Evolutionary conservation across 2,329 filamentous ascomycete species (phyloP), one percentile per base, ranked within the genome.

Genomic region (Ophidiomyces ophidiicola): DNA sequence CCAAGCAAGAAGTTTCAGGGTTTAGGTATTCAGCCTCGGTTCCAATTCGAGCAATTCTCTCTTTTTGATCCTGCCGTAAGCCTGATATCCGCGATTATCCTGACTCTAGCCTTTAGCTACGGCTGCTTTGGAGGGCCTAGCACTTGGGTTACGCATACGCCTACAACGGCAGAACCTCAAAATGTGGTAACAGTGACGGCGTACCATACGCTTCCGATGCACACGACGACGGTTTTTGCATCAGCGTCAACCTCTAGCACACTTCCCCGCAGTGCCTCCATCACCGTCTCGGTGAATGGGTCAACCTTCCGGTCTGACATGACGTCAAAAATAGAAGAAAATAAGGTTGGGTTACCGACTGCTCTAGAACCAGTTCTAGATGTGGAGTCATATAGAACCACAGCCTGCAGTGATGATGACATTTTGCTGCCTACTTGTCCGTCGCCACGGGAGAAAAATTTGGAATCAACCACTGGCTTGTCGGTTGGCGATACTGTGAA

Each of bases 21-120:
- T 24, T 28, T 34, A 12, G 31, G 35, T 18, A 23, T 30, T 23
- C 30, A 34, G 8, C 5, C 17, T 40, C 11, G 2, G 8, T 11
- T 15, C 31, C 8, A 8, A 33, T 15, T 35, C 24, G 29, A 23
- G 7, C 38, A 20, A 12, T 3, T 26, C 1, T 18, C 30, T n/a
- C 19, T 40, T n/a, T 24, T 24, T 12, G 38, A 40, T 34, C 31
- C 38, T 10, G 12, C 23, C 15, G n/a, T 34, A n/a, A 40, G 23
- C 2, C 24, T 40, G n/a, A 7, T 35, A 18, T 30, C 31, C 8
- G 24, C 12, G 2, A 17, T 34, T 4, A 21, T 34, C 17, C 38
- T 40, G 6, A 12, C 30, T 11, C 31, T 40, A 8, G 38, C 38
- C 24, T 14, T 40, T 8, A 15, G 29, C 5, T 40, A 40, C 18